A percentile compares a stretch with the other conserved stretches of the same genome.
Conservation (phyloP, 192 early-diverging fungal genomes). For the Backusella tarrabulga region DNA sequence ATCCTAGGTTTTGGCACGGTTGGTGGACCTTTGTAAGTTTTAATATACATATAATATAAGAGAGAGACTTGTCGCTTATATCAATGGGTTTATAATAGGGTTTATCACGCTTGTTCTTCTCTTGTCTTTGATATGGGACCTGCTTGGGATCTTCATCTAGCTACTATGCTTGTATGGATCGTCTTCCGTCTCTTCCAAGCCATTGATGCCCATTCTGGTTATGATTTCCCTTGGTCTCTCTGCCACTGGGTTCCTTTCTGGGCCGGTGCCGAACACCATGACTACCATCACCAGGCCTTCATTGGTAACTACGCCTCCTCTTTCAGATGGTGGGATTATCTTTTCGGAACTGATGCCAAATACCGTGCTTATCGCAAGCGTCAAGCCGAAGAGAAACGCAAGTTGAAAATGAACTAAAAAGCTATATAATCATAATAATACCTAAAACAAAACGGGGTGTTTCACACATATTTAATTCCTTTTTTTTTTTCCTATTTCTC, state of each 20-base stretch:
- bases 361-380: constrained; percentile 62
- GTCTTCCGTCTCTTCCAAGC: constrained; percentile 77
- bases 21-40: constrained; percentile 61
- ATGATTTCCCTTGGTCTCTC: constrained; percentile 94
- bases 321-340: constrained; percentile 90
- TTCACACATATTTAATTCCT: neutral
- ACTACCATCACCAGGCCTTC: constrained; percentile 88
- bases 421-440: neutral
- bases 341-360: constrained; percentile 82
- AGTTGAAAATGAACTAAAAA: constrained; percentile 3
- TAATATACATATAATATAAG: neutral
- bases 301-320: constrained; percentile 79
- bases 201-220: constrained; percentile 91
- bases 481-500: neutral
- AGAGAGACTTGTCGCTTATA: neutral
- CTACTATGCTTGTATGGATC: constrained; percentile 86
- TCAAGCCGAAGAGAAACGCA: constrained; percentile 20
- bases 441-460: neutral
- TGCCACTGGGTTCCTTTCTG: constrained; percentile 84
- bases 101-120: constrained; percentile 31
- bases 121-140: neutral
- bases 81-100: neutral
- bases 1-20: constrained; percentile 87
- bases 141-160: constrained; percentile 73
- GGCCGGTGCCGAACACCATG: constrained; percentile 92